Percentiles rank a stretch among this genome's conserved stretches.
These are phyloP conservation scores for Salicornia ramosissima DNA, from an alignment of 148 eudicot species.

Conservation along the genomic window DNA sequence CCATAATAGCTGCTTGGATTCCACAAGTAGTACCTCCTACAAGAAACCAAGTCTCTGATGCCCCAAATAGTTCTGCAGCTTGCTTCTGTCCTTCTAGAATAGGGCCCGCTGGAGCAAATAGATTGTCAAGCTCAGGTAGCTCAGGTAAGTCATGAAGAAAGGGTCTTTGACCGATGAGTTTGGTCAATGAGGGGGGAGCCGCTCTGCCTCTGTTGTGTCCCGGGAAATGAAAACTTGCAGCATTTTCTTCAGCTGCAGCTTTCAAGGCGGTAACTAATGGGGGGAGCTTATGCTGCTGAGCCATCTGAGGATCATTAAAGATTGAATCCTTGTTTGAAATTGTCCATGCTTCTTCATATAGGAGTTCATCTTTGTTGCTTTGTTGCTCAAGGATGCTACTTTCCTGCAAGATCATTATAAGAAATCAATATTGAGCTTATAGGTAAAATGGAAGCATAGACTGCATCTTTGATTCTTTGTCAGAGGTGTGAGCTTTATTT, in stretches of 20 bases:
- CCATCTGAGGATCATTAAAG: background rate
- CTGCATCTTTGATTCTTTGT: background rate
- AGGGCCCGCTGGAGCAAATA: conserved; percentile 65
- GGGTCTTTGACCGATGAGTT: conserved; percentile 54
- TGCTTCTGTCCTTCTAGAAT: conserved; percentile 59
- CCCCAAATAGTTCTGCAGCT: conserved; percentile 76
- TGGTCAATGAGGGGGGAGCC: conserved; percentile 60
- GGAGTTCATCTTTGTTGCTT: conserved; percentile 14
- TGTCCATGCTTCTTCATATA: conserved; percentile 3
- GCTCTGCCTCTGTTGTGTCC: conserved; percentile 80
- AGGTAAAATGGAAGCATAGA: background rate
- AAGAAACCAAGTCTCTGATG: conserved; percentile 83
- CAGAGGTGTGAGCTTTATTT: too few relatives aligned
- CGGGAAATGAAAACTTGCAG: conserved; percentile 78
- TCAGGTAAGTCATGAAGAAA: conserved; percentile 54
- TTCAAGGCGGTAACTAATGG: conserved; percentile 65
- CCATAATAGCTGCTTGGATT: conserved; percentile 73
- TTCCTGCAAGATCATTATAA: conserved; percentile 30
- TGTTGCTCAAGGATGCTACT: conserved; percentile 21
- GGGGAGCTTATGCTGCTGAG: conserved; percentile 17
- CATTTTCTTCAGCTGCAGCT: conserved; percentile 51
- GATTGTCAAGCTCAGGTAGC: conserved; percentile 52
- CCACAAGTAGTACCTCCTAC: conserved; percentile 96
- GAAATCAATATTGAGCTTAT: background rate
- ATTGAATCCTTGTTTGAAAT: background rate